Evolutionary conservation across 148 eudicot genomes (phyloP).

Genomic region (Rhododendron ovatum): DNA sequence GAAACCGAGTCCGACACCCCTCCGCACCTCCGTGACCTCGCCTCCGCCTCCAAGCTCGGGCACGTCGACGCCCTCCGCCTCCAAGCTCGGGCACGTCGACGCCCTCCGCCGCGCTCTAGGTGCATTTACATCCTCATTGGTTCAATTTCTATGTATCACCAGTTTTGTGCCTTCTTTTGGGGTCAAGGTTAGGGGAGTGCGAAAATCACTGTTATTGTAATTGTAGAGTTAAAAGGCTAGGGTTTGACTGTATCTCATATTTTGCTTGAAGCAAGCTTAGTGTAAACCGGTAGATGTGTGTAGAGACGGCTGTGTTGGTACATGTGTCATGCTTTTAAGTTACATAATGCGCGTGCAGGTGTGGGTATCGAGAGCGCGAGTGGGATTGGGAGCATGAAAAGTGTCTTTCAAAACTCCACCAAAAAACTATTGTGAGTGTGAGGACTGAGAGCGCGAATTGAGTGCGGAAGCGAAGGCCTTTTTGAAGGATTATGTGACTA

Average conservation of each 20-base stretch:
- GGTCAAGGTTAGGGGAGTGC: background rate
- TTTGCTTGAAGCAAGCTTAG: background rate
- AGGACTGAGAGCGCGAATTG: no score
- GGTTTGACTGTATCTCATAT: background rate
- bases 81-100: background rate
- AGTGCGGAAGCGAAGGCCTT: background rate
- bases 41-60: background rate
- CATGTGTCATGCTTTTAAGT: background rate
- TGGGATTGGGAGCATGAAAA: background rate
- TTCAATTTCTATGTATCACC: background rate
- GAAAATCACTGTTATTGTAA: background rate
- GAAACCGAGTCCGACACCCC: background rate
- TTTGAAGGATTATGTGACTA: background rate
- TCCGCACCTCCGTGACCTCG: conserved; percentile 1
- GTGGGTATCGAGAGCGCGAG: no score
- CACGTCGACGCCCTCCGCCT: background rate
- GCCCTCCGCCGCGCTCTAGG: background rate
- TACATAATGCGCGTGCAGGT: no score
- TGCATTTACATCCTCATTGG: background rate
- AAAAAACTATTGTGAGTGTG: no score
- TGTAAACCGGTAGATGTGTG: background rate
- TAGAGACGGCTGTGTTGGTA: background rate
- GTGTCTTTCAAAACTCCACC: background rate
- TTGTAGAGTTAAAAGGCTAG: background rate
- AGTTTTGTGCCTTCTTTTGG: background rate